These are phyloP conservation scores for Echeveria elegans DNA, from an alignment of 164 flowering plant genomes.

Conservation along the genomic window DNA sequence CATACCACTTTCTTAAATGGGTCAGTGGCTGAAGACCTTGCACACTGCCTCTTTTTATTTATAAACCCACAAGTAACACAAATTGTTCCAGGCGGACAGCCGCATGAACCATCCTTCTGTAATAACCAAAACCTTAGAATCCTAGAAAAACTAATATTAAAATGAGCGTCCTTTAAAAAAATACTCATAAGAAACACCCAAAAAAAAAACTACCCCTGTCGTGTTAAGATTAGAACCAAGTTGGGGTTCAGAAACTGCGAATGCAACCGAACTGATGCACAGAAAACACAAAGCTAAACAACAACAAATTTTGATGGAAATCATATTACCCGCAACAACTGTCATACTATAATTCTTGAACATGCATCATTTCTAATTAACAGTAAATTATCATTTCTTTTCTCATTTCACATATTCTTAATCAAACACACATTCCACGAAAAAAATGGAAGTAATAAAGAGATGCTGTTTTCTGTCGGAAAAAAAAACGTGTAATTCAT, in stretches of 20 bases:
- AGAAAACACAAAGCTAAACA: background rate
- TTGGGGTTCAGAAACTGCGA: background rate
- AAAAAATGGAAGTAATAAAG: no score
- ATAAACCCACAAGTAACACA: background rate
- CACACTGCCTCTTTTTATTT: background rate
- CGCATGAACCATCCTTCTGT: background rate
- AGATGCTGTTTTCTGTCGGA: no score
- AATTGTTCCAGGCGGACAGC: background rate
- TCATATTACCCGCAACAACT: background rate
- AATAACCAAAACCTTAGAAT: background rate
- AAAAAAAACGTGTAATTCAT: no score
- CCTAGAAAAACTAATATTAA: background rate
- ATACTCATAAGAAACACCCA: background rate
- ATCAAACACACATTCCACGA: background rate
- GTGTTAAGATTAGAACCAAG: background rate
- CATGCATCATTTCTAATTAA: background rate
- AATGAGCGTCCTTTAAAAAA: background rate
- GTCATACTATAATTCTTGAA: background rate
- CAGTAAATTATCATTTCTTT: background rate
- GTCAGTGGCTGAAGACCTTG: background rate
- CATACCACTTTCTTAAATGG: background rate
- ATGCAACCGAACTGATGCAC: background rate
- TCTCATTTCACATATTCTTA: no score
- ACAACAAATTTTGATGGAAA: background rate
- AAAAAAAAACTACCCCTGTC: background rate